A percentile compares a stretch with the other conserved stretches of the same genome.
Conservation (phyloP, 2,329 filamentous ascomycete genomes). For the Botrytis byssoidea region DNA sequence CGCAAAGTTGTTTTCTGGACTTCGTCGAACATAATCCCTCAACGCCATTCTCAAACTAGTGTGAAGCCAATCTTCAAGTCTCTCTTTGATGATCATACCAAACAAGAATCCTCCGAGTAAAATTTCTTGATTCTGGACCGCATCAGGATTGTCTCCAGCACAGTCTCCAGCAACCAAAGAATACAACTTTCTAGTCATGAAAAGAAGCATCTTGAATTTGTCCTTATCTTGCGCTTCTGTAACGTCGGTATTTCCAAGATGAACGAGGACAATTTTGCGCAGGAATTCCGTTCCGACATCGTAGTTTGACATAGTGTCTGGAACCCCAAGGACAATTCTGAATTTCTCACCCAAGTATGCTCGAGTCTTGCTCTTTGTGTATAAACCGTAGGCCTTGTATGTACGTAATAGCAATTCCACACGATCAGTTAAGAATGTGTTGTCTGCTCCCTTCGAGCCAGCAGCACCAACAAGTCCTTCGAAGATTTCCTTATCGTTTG, state of each 20-base stretch:
- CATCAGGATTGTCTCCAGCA: constrained; percentile 91
- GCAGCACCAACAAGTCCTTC: constrained; percentile 83
- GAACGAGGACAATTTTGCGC: constrained; percentile 83
- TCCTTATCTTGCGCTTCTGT: constrained; percentile 81
- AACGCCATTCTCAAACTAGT: constrained; percentile 52
- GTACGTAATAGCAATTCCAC: constrained; percentile 88
- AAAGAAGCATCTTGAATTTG: constrained; percentile 90
- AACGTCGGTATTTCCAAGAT: constrained; percentile 82
- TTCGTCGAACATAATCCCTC: constrained; percentile 56
- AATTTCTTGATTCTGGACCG: constrained; percentile 93
- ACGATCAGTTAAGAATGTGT: constrained; percentile 92
- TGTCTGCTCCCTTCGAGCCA: constrained; percentile 73
- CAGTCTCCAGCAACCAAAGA: constrained; percentile 90
- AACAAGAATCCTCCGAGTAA: constrained; percentile 91
- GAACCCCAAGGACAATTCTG: constrained; percentile 78
- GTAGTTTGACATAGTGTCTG: constrained; percentile 80
- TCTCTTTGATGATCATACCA: constrained; percentile 92
- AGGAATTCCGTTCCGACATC: constrained; percentile 91
- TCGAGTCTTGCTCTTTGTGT: constrained; percentile 77
- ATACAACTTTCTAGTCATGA: constrained; percentile 97
- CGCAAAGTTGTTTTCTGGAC: constrained; percentile 68
- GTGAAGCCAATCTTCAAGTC: constrained; percentile 81
- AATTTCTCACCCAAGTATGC: constrained; percentile 91
- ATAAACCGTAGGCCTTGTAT: constrained; percentile 86
- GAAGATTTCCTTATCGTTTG: constrained; percentile 94